Percentiles rank a stretch among this genome's conserved stretches.
Conservation (phyloP, 768 basidiomycete species). For the Hypholoma fasciculare region DNA sequence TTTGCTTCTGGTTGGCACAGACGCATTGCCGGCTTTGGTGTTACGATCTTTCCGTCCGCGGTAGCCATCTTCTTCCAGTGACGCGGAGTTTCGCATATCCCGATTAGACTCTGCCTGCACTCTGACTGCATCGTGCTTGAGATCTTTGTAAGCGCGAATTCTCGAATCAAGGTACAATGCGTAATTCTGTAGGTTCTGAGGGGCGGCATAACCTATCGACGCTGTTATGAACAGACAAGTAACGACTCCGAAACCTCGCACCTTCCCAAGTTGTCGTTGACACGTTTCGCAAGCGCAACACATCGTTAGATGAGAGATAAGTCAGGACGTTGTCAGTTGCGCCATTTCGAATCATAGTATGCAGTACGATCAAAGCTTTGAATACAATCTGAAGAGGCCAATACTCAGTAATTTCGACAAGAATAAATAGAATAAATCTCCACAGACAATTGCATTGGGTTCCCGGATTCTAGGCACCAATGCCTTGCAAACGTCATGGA, state of each 20-base stretch:
- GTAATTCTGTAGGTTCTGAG: constrained; percentile 85
- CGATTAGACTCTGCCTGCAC: constrained; percentile 94
- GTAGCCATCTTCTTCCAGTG: constrained; percentile 59
- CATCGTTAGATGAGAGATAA: constrained; percentile 79
- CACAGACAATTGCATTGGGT: constrained; percentile 84
- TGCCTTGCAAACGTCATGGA: constrained; percentile 91
- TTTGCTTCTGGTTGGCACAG: constrained; percentile 60
- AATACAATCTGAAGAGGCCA: constrained; percentile 76
- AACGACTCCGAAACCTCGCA: constrained; percentile 28
- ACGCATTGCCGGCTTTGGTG: constrained; percentile 24
- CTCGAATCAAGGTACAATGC: constrained; percentile 87
- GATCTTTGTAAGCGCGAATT: constrained; percentile 83
- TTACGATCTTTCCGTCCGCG: constrained; percentile 31
- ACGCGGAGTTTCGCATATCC: constrained; percentile 68
- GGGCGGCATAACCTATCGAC: constrained; percentile 73
- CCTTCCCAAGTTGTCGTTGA: constrained; percentile 88
- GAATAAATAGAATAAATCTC: not conserved
- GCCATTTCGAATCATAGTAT: constrained; percentile 97
- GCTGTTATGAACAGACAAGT: not conserved
- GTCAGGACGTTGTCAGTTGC: constrained; percentile 89
- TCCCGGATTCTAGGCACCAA: constrained; percentile 84
- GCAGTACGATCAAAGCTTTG: constrained; percentile 93
- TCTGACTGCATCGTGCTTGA: constrained; percentile 92
- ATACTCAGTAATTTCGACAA: not conserved
- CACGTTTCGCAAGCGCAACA: constrained; percentile 82